These are phyloP conservation scores for Galerina marginata DNA, from an alignment of 768 basidiomycete genomes.

Conservation along the genomic window DNA sequence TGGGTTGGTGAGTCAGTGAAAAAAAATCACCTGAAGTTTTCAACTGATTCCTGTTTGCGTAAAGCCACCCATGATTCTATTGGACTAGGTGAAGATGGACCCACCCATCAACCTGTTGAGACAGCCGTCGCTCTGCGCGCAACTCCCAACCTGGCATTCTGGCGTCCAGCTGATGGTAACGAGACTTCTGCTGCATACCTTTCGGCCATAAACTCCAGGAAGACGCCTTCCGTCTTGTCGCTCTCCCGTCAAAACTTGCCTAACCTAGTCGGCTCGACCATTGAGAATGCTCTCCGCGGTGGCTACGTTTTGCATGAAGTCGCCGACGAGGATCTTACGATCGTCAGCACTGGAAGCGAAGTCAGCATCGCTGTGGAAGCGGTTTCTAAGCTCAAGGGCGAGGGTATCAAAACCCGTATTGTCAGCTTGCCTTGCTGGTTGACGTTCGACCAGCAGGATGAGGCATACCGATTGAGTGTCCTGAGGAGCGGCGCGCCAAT, in stretches of 20 bases:
- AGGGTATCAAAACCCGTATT: constrained; percentile 82
- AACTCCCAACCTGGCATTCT: constrained; percentile 90
- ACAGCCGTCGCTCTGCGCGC: constrained; percentile 87
- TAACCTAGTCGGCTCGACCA: constrained; percentile 85
- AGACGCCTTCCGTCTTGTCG: constrained; percentile 84
- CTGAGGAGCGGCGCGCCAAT: constrained; percentile 90
- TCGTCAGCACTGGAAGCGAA: constrained; percentile 90
- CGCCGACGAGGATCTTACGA: constrained; percentile 80
- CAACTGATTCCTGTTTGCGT: too few relatives aligned
- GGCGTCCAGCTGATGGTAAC: constrained; percentile 94
- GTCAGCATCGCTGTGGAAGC: constrained; percentile 89
- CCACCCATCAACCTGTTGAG: constrained; percentile 95
- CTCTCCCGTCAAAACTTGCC: constrained; percentile 92
- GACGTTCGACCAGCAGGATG: constrained; percentile 82
- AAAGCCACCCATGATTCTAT: constrained; percentile 94
- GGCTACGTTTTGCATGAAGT: constrained; percentile 91
- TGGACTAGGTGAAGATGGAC: constrained; percentile 91
- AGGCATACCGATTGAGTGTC: constrained; percentile 82
- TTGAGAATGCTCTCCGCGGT: constrained; percentile 83
- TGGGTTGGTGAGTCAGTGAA: constrained; percentile 75
- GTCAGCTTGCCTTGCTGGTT: constrained; percentile 92
- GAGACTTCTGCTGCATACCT: constrained; percentile 95
- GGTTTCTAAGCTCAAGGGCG: constrained; percentile 73
- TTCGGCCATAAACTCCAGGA: constrained; percentile 72
- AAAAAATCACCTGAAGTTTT: background rate